A percentile compares a stretch with the other conserved stretches of the same genome.
phyloP scores from a whole-genome alignment of 805 yeast species.

The Candida bentonensis region DNA sequence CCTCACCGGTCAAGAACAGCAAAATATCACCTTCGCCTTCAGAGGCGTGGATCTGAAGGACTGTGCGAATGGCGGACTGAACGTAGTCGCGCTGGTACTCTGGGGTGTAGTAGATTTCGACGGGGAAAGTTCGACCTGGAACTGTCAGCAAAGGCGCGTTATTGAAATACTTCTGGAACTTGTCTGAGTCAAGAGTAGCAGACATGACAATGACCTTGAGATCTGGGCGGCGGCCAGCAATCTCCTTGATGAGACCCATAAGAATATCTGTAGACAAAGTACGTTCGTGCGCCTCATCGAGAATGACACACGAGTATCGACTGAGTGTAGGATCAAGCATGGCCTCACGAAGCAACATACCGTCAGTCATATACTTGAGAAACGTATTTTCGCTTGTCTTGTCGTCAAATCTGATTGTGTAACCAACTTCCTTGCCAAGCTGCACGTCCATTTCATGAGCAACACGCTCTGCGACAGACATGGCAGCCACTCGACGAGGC shows the following conservation, averaged over 20 bases:
- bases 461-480: conserved; percentile 95
- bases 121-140: conserved; percentile 97
- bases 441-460: conserved; percentile 95
- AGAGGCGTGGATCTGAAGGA: conserved; percentile 90
- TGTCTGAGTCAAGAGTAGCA: conserved; percentile 94
- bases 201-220: conserved; percentile 91
- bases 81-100: conserved; percentile 91
- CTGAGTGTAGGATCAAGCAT: conserved; percentile 84
- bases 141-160: conserved; percentile 91
- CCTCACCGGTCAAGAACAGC: conserved; percentile 88
- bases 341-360: conserved; percentile 94
- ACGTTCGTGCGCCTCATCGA: conserved; percentile 98
- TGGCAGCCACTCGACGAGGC: conserved; percentile 97
- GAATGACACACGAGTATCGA: conserved; percentile 75
- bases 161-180: conserved; percentile 79
- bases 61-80: conserved; percentile 92
- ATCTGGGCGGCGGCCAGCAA: conserved; percentile 67
- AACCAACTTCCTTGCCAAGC: conserved; percentile 91
- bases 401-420: conserved; percentile 87
- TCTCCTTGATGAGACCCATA: conserved; percentile 86
- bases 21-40: conserved; percentile 88
- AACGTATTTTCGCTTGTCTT: conserved; percentile 68
- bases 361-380: conserved; percentile 94
- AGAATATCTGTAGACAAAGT: conserved; percentile 91
- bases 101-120: conserved; percentile 91